Conservation (phyloP, 805 yeast species). For the Candida nemodendra region DNA sequence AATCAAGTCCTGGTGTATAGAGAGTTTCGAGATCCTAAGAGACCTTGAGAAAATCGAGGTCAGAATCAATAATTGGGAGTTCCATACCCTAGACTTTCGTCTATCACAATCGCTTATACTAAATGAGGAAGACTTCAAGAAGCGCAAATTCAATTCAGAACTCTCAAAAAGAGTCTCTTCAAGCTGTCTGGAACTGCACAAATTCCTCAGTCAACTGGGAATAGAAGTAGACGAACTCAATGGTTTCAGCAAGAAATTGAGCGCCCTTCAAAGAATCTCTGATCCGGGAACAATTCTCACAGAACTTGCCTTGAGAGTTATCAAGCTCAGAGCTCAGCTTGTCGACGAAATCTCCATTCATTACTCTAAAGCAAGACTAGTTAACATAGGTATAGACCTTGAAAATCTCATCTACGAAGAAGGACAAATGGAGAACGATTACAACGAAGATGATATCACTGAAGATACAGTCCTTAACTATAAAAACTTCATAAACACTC, state of each 20-base stretch:
- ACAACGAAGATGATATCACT: constrained; percentile 29
- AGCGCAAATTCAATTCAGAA: constrained; percentile 48
- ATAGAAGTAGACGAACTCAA: constrained; percentile 48
- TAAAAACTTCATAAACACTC: constrained; percentile 55
- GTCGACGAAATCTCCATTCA: constrained; percentile 54
- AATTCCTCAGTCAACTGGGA: constrained; percentile 40
- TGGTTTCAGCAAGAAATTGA: constrained; percentile 37
- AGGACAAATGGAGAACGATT: constrained; percentile 9
- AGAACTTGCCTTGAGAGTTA: constrained; percentile 42
- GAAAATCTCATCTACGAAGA: constrained; percentile 38
- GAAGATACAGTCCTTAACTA: constrained; percentile 48
- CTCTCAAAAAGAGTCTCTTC: constrained; percentile 53
- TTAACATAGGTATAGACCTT: constrained; percentile 62
- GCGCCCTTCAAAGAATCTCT: constrained; percentile 47
- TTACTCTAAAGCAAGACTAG: constrained; percentile 64
- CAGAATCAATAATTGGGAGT: constrained; percentile 53
- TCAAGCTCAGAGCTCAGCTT: constrained; percentile 50
- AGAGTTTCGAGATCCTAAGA: constrained; percentile 45
- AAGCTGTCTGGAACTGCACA: constrained; percentile 48
- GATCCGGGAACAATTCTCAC: constrained; percentile 53
- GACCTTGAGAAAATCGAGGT: constrained; percentile 50
- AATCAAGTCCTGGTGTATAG: constrained; percentile 47
- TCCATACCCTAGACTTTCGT: constrained; percentile 49
- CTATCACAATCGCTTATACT: constrained; percentile 31
- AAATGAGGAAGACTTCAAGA: constrained; percentile 26